Evolutionary conservation across 192 early-diverging fungal species (phyloP), one percentile per base, ranked within the genome.

Genomic region (Pilaira anomala): DNA sequence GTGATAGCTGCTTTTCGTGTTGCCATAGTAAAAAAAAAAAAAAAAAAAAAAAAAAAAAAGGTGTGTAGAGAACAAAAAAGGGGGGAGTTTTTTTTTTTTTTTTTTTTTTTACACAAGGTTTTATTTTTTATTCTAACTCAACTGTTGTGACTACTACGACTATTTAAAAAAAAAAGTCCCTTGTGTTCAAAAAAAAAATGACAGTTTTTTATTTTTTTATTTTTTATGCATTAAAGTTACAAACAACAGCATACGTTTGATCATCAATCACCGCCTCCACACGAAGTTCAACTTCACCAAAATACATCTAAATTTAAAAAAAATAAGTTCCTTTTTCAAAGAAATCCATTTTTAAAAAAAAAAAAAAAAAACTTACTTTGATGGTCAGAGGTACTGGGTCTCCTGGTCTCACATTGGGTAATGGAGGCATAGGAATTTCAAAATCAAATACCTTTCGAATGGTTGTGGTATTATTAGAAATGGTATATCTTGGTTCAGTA

Each of bases 261-360:
- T 74, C 74, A 28, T 75, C 68, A 46, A 80, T 80, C 22, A 76
- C 68, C 21, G 79, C 79, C 52, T 80, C 79, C n/a, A 77, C 79
- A 39, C 73, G 64, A 13, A 80, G 66, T 66, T 80, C 79, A 3
- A 77, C 69, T 53, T 78, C 63, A 28, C 78, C 78, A 72, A 77
- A 63, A 24, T 63, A 63, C 64, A 77, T 74, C 59, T 72, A 36
- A 12, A 33, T 26, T 14, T 45, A 24, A 19, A 11, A 44, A 33
- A 44, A 21, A 28, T n/a, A n/a, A n/a, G n/a, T n/a, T n/a, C n/a
- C n/a, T n/a, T n/a, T n/a, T n/a, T n/a, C n/a, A 24, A 21, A 33
- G 19, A 33, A 21, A 21, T 33, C n/a, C 4, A n/a, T 26, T 21
- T 11, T 19, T 3, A n/a, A 39, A 13, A 18, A 30, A 18, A 30